Conservation (phyloP, 768 basidiomycete species). For the Mycena olivaceomarginata region DNA sequence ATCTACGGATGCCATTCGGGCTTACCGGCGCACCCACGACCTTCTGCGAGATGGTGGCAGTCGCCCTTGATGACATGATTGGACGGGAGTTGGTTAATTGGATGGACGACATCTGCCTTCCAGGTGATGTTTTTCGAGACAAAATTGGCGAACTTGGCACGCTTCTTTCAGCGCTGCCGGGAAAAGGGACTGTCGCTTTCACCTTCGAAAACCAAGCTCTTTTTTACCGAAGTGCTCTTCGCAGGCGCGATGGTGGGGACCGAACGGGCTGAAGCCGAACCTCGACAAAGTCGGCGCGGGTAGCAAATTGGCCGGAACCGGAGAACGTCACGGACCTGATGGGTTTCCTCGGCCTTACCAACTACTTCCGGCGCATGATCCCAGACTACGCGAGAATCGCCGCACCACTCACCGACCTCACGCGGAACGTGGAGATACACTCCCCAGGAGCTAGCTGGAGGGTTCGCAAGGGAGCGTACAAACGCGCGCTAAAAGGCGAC, state of each 20-base stretch:
- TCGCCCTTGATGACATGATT: conserved; percentile 50
- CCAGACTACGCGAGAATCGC: conserved; percentile 56
- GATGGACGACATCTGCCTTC: conserved; percentile 60
- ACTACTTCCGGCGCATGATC: conserved; percentile 58
- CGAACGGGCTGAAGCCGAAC: conserved; percentile 58
- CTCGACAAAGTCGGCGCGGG: conserved; percentile 58
- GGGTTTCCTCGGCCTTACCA: conserved; percentile 58
- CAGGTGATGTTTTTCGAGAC: conserved; percentile 56
- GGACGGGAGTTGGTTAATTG: conserved; percentile 54
- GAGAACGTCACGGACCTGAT: conserved; percentile 50
- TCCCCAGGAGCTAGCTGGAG: conserved; percentile 44
- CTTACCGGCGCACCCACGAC: conserved; percentile 60
- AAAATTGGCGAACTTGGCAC: conserved; percentile 48
- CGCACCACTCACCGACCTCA: conserved; percentile 56
- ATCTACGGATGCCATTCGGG: conserved; percentile 62
- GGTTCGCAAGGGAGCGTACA: conserved; percentile 49
- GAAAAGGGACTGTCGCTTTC: conserved; percentile 58
- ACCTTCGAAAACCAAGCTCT: conserved; percentile 57
- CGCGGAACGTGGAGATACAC: conserved; percentile 48
- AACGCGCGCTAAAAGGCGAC: conserved; percentile 47
- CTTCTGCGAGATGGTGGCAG: conserved; percentile 56
- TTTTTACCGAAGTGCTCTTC: conserved; percentile 59
- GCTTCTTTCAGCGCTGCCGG: conserved; percentile 52
- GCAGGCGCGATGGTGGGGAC: conserved; percentile 57
- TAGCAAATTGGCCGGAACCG: conserved; percentile 57